Evolutionary conservation across 1,284 basidiomycete species (phyloP).

Genomic region (Ustilago vetiveriae): DNA sequence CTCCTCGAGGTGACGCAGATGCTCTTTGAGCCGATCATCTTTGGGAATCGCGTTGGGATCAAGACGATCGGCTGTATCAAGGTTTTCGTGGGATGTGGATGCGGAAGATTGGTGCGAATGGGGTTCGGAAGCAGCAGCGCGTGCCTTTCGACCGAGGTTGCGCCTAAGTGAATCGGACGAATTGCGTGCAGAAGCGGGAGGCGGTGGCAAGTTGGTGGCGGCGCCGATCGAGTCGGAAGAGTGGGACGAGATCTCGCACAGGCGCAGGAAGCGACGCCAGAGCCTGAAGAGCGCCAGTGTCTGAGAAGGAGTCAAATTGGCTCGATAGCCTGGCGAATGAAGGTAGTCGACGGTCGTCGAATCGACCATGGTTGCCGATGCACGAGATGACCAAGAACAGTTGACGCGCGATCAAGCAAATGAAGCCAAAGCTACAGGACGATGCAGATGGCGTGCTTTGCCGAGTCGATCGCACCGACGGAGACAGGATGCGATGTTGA

Average conservation of each 20-base stretch:
- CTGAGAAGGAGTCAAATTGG: constrained; percentile 54
- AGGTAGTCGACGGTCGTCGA: constrained; percentile 36
- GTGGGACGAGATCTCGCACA: constrained; percentile 48
- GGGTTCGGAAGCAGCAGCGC: constrained; percentile 30
- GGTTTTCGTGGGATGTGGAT: constrained; percentile 27
- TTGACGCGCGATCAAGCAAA: not conserved
- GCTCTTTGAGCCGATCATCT: constrained; percentile 60
- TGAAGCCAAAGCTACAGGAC: not conserved
- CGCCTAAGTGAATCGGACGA: constrained; percentile 24
- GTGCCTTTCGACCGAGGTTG: constrained; percentile 12
- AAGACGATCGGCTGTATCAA: constrained; percentile 1
- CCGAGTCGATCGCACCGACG: too few species aligned
- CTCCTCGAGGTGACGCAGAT: constrained; percentile 58
- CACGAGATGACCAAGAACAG: not conserved
- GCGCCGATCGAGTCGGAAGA: constrained; percentile 42
- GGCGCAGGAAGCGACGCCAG: constrained; percentile 60
- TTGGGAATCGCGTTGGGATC: constrained; percentile 27
- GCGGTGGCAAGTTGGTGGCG: constrained; percentile 10
- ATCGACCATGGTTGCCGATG: constrained; percentile 20
- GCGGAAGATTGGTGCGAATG: constrained; percentile 14
- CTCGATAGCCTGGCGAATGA: constrained; percentile 47
- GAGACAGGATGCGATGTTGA: too few species aligned
- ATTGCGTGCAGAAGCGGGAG: constrained; percentile 21
- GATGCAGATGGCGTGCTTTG: not conserved
- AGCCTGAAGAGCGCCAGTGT: constrained; percentile 56